These are phyloP conservation scores for Starmera caribaea DNA, from an alignment of 805 yeast genomes.

Conservation along the genomic window DNA sequence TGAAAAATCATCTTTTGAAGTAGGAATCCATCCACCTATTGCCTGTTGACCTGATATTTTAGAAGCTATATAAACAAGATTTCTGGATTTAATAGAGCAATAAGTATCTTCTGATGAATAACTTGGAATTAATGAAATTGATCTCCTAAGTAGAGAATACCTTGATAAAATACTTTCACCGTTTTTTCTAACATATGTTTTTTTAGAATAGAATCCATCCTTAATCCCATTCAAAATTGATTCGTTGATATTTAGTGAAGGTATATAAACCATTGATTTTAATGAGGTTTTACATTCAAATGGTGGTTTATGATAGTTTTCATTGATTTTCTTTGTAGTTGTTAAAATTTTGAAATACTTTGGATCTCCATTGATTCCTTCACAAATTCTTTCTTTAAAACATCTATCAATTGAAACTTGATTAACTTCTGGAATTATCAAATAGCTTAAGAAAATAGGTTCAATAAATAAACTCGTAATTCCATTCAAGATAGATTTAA, in stretches of 20 bases:
- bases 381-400: slow-evolving; percentile 8
- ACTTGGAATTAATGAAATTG: slow-evolving; percentile 9
- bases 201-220: slow-evolving; percentile 44
- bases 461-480: slow-evolving; percentile 27
- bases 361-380: not conserved
- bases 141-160: slow-evolving; percentile 11
- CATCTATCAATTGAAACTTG: slow-evolving; percentile 7
- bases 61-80: slow-evolving; percentile 18
- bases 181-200: slow-evolving; percentile 30
- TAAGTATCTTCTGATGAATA: slow-evolving; percentile 15
- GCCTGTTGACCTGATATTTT: slow-evolving; percentile 21
- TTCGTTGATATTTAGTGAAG: slow-evolving; percentile 13
- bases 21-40: slow-evolving; percentile 37
- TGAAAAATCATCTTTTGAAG: slow-evolving; percentile 34
- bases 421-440: slow-evolving; percentile 35
- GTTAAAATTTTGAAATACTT: slow-evolving; percentile 1
- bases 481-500: slow-evolving; percentile 41
- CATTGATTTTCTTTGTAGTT: slow-evolving; percentile 4
- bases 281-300: not conserved
- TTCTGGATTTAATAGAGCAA: slow-evolving; percentile 20
- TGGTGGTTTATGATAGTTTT: not conserved
- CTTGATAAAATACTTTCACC: slow-evolving; percentile 33
- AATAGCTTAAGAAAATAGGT: slow-evolving; percentile 32
- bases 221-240: slow-evolving; percentile 47
- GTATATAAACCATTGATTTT: slow-evolving; percentile 15